Evolutionary conservation across 177 flowering plant genomes (phyloP).

Genomic region (Vitis hybrid): DNA sequence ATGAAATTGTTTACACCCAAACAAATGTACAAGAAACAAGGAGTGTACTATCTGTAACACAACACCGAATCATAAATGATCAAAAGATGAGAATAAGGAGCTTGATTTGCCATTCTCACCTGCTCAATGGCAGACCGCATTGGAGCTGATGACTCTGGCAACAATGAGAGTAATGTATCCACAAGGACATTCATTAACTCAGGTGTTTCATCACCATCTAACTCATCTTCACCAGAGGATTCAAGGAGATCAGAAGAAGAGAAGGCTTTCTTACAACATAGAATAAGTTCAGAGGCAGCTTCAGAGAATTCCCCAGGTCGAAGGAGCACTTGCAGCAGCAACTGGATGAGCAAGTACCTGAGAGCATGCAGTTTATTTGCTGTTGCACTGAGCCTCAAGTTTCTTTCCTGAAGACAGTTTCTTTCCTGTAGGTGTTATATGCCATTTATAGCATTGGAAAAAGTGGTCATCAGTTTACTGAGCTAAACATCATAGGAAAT

Average conservation of each 20-base stretch:
- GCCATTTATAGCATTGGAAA: neutral
- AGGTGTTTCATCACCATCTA: constrained; percentile 53
- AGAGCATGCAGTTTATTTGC: constrained; percentile 61
- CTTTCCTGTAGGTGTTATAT: too few relatives aligned
- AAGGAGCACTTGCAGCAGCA: constrained; percentile 83
- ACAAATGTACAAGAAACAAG: too few relatives aligned
- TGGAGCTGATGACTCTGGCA: constrained; percentile 88
- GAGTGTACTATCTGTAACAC: too few relatives aligned
- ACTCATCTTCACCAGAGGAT: constrained; percentile 63
- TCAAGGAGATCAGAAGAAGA: constrained; percentile 44
- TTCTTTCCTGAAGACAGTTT: constrained; percentile 60
- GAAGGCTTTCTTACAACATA: constrained; percentile 81
- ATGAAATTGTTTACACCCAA: too few relatives aligned
- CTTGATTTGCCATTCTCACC: constrained; percentile 36
- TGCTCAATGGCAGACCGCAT: constrained; percentile 85
- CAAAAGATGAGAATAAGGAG: neutral
- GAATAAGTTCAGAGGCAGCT: constrained; percentile 71
- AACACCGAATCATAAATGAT: too few relatives aligned
- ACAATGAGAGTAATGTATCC: constrained; percentile 82
- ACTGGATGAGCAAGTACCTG: constrained; percentile 83
- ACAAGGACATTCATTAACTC: constrained; percentile 89
- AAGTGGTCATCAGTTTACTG: neutral
- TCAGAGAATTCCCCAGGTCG: constrained; percentile 79
- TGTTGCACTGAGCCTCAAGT: constrained; percentile 34
- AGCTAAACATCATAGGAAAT: neutral